Base-by-base conservation (phyloP, 2,329 filamentous ascomycete genomes). In the Xylaria sp. region DNA sequence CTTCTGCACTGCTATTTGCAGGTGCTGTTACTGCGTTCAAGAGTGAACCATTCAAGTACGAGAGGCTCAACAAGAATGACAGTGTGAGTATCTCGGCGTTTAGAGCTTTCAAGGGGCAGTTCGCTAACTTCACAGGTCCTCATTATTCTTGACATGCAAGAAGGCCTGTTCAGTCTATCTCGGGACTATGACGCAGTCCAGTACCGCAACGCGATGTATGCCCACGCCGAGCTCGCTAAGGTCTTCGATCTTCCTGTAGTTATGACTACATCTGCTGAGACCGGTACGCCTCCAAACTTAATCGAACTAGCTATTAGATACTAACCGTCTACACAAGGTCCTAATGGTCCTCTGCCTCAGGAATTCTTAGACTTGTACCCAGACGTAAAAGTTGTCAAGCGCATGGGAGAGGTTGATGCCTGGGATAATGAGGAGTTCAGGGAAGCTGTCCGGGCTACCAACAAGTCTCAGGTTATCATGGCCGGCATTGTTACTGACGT, bases 401-500 rank as follows among this genome's bases (percentile, higher is more conserved):
- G 92, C 44, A 85, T 91, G 69, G 91, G 92, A 47, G 90, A 93
- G 76, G 91, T 94, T 75, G 87, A 93, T 75, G 91, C 92, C 2
- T 93, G 90, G 91, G 92, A 94, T 77, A 93, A 92, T 73, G 72
- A 84, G 2, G 87, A 91, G 0, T 93, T 94, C 82, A 85, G 86
- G 35, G 83, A 82, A 1, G 91, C 91, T 2, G 84, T 94, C 69
- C 81, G 84, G 70, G 90, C 89, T 1, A 87, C 90, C 6, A 87
- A 87, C 65, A 90, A 88, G 78, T 89, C 84, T 35, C 92, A 94
- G 78, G 83, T 93, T 74, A 91, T 94, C 75, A 80, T 94, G 13
- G 91, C 84, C 2, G 91, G 92, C 9, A 92, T 93, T 74, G 86
- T 87, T 2, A 93, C 92, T 0, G 91, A 94, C 77, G 91, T 93